Base-by-base conservation (phyloP, 2,329 filamentous ascomycete genomes). In the Truncatella angustata region DNA sequence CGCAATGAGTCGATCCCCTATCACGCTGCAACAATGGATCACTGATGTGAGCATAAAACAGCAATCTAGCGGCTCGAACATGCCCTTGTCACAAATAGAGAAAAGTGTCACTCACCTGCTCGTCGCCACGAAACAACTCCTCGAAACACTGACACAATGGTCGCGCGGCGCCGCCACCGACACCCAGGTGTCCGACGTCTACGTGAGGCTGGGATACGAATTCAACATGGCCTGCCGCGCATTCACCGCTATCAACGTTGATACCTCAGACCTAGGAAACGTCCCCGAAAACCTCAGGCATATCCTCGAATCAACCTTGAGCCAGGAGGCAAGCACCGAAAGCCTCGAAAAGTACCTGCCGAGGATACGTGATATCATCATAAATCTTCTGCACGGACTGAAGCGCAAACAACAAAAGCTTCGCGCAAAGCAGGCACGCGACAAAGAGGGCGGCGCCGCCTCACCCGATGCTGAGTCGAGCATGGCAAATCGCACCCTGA, bases 181-280 rank as follows among this genome's bases (percentile, higher is more conserved):
- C 72, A 89, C 87, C 56, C 90, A 97, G 69, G 94, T 99, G 54
- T 97, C 94, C 11, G 94, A 99, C 69, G 94, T 99, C 62, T 99
- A 99, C 68, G 94, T 99, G 55, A 88, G 94, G 55, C 77, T 99
- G 56, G 94, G 94, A 43, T 99, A 99, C 73, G 94, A 99, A 72
- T 99, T 99, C 80, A 99, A 99, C 73, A 94, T 99, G 76, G 94
- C 94, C 24, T 97, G 93, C 70, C 88, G 94, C 51, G 93, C 94
- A 56, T 99, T 99, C 72, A 91, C 90, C 63, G 91, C 92, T 53
- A 99, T 99, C 65, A 94, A 95, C 56, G 94, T 99, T 57, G 94
- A 99, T 64, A 97, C 92, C 1, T 84, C 85, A 23, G 94, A 99
- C 69, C 79, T 99, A 11, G 94, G 94, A 52, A 96, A 96, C 61